Percentiles rank a stretch among this genome's conserved stretches.
Evolutionary conservation across 148 eudicot species (phyloP).

Genomic region (Fagopyrum homotropicum): DNA sequence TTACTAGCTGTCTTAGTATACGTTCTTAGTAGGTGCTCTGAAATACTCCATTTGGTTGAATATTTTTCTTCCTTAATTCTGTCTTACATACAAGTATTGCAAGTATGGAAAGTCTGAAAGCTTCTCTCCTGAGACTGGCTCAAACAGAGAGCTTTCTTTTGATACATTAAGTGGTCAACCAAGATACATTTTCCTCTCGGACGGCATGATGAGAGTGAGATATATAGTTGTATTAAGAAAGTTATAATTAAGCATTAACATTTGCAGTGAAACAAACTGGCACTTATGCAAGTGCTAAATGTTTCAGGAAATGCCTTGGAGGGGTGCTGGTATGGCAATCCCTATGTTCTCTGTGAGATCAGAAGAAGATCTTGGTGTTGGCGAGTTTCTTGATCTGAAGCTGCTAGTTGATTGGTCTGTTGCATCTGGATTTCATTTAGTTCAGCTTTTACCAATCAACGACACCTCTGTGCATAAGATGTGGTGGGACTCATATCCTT

Average conservation of each 20-base stretch:
- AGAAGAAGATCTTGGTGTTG: slow-evolving; percentile 86
- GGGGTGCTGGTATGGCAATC: slow-evolving; percentile 90
- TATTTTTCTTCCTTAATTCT: slow-evolving; percentile 39
- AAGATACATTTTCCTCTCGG: slow-evolving; percentile 66
- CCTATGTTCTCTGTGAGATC: slow-evolving; percentile 97
- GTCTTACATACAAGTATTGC: slow-evolving; percentile 70
- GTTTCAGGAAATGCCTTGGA: slow-evolving; percentile 90
- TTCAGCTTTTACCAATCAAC: slow-evolving; percentile 93
- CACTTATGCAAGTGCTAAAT: not conserved
- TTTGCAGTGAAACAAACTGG: not conserved
- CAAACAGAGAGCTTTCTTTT: slow-evolving; percentile 56
- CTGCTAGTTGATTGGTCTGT: slow-evolving; percentile 91
- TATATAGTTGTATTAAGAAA: not conserved
- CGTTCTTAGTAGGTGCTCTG: not conserved
- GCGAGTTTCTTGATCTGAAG: slow-evolving; percentile 93
- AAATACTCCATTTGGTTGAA: not conserved
- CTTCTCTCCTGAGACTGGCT: slow-evolving; percentile 58
- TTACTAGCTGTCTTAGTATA: not conserved
- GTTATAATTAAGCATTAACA: not conserved
- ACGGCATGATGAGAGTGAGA: slow-evolving; percentile 89
- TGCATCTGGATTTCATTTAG: slow-evolving; percentile 84
- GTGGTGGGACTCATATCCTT: slow-evolving; percentile 99
- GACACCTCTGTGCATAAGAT: slow-evolving; percentile 87
- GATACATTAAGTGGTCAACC: slow-evolving; percentile 52
- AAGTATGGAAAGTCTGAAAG: slow-evolving; percentile 51